phyloP scores from a whole-genome alignment of 169 alveolate species.

The Plasmodium adleri region DNA sequence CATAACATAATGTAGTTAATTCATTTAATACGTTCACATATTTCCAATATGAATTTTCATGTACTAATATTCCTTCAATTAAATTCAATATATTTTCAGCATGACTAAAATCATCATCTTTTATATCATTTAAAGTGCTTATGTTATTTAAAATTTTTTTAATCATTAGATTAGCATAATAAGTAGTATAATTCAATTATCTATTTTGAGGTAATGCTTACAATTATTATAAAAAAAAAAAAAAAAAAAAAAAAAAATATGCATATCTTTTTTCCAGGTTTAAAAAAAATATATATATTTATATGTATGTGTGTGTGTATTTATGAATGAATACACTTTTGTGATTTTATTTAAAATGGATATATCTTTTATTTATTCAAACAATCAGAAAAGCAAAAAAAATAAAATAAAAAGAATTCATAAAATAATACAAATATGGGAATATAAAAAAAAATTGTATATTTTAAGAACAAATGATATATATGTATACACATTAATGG shows the following conservation, averaged over 20 bases:
- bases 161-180: slow-evolving; percentile 29
- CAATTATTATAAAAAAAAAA: too few species aligned
- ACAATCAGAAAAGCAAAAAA: too few species aligned
- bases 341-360: too few species aligned
- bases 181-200: background rate
- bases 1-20: slow-evolving; percentile 74
- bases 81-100: slow-evolving; percentile 45
- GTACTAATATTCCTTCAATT: slow-evolving; percentile 63
- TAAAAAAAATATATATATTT: background rate
- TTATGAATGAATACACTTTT: too few species aligned
- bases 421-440: too few species aligned
- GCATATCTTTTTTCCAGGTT: background rate
- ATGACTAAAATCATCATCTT: slow-evolving; percentile 67
- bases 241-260: background rate
- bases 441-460: too few species aligned
- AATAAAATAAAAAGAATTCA: too few species aligned
- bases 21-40: slow-evolving; percentile 68
- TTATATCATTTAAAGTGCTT: slow-evolving; percentile 46
- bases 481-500: too few species aligned
- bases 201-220: background rate
- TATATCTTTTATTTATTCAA: too few species aligned
- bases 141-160: slow-evolving; percentile 66
- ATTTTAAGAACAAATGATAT: too few species aligned
- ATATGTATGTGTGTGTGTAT: background rate
- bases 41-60: slow-evolving; percentile 58